Base-by-base conservation (phyloP, 2,329 filamentous ascomycete species). In the Aureobasidium sp. region DNA sequence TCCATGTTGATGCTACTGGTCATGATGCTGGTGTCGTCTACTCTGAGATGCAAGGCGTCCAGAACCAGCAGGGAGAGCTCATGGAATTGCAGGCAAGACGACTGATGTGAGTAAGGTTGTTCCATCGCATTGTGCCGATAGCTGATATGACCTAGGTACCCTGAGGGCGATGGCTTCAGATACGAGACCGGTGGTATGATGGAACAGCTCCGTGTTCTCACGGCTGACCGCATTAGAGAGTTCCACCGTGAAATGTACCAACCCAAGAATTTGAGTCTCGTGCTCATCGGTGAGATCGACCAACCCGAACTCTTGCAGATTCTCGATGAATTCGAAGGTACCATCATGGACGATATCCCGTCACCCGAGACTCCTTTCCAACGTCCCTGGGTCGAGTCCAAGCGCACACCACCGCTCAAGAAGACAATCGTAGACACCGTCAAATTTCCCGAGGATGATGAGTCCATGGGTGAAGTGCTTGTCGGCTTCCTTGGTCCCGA, bases 101-200 rank as follows among this genome's bases (percentile, higher is more conserved):
- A 2, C 78, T 94, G 48, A 79, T 96, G 39, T 62, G 12, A 56
- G 60, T 56, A 19, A 22, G 6, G 8, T 24, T 15, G 2, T 8
- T 0, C 27, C 0, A n/a, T 4, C 1, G 3, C 0, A 7, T 27
- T 31, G 22, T 14, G 2, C 0, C 15, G 2, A 39, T 7, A 12
- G 29, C 44, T 62, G 19, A 62, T 27, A 1, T 5, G 0, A 7
- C 1, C 24, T n/a, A 62, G 60, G 31, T 99, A 97, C 68, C 92
- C 92, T 0, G 85, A 94, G 72, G 88, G 90, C 50, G 85, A 95
- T 61, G 94, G 94, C 2, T 99, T 97, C 72, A 87, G 93, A 63
- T 97, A 97, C 68, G 94, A 99, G 76, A 99, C 94, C n/a, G 94
- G 94, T 14, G 94, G 94, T 15, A 91, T 97, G 87, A 95, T 95